These are phyloP conservation scores for Nematodospora valgi DNA, from an alignment of 805 yeast genomes.

Conservation along the genomic window DNA sequence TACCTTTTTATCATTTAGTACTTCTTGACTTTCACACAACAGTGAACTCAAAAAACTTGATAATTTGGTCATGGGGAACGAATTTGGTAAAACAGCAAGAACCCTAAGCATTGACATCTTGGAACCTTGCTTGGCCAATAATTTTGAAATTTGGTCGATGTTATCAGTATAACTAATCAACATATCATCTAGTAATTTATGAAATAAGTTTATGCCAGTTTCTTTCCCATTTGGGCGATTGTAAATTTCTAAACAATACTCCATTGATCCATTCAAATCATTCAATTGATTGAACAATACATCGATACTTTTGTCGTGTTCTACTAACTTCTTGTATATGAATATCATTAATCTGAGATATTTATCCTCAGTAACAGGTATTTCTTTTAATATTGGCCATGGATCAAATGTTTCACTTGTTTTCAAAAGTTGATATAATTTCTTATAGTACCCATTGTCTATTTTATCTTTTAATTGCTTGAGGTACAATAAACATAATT, in stretches of 20 bases:
- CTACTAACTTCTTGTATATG: slow-evolving; percentile 55
- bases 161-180: slow-evolving; percentile 37
- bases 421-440: slow-evolving; percentile 30
- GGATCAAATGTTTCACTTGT: slow-evolving; percentile 33
- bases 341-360: slow-evolving; percentile 49
- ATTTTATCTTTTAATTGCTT: slow-evolving; percentile 15
- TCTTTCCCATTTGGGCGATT: slow-evolving; percentile 22
- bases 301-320: slow-evolving; percentile 61
- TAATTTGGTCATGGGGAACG: slow-evolving; percentile 44
- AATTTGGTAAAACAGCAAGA: slow-evolving; percentile 49
- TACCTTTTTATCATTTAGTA: slow-evolving; percentile 38
- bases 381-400: slow-evolving; percentile 30
- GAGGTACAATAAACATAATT: slow-evolving; percentile 31
- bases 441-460: slow-evolving; percentile 20
- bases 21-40: slow-evolving; percentile 38
- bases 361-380: slow-evolving; percentile 29
- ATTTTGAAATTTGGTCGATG: slow-evolving; percentile 34
- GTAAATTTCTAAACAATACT: slow-evolving; percentile 54
- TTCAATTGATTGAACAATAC: slow-evolving; percentile 55
- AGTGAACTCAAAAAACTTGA: slow-evolving; percentile 43
- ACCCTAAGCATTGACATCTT: slow-evolving; percentile 46
- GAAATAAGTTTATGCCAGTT: slow-evolving; percentile 45
- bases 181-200: slow-evolving; percentile 46
- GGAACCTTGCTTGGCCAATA: slow-evolving; percentile 44
- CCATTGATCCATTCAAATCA: slow-evolving; percentile 56